Conservation (phyloP, 208 protist species). For the Acanthamoeba lenticulata region DNA sequence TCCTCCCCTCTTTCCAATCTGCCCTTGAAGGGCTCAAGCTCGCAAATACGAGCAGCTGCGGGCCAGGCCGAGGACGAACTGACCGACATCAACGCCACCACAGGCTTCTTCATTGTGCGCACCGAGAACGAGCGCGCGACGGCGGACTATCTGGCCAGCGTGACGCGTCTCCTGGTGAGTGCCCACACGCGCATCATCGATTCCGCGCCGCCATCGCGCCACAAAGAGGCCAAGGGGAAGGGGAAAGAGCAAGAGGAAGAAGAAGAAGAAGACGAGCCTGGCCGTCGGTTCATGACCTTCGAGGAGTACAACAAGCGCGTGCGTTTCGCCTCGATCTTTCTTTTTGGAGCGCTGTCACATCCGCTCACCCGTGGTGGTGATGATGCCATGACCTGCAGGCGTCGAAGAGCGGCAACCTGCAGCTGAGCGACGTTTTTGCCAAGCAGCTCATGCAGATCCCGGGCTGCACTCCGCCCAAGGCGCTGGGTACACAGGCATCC, state of each 20-base stretch:
- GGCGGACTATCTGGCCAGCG: background rate
- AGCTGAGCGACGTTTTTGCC: background rate
- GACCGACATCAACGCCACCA: no score
- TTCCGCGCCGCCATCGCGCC: background rate
- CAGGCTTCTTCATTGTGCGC: background rate
- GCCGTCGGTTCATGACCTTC: conserved; percentile 5
- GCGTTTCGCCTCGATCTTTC: background rate
- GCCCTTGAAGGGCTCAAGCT: no score
- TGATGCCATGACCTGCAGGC: background rate
- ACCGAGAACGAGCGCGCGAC: background rate
- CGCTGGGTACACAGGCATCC: background rate
- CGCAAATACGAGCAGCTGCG: no score
- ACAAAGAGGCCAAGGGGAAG: background rate
- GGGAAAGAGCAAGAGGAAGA: no score
- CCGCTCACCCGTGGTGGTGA: background rate
- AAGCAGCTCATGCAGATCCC: conserved; percentile 41
- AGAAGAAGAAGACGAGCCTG: no score
- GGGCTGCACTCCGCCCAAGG: conserved; percentile 4
- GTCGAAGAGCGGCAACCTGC: conserved; percentile 20
- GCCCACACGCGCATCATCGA: background rate
- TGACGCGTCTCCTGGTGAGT: background rate
- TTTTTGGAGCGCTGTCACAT: background rate
- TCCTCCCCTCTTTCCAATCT: no score
- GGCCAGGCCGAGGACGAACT: no score
- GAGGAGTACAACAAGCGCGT: background rate